Conservation (phyloP, 2,329 filamentous ascomycete genomes). For the Tolypocladium cylindrosporum region DNA sequence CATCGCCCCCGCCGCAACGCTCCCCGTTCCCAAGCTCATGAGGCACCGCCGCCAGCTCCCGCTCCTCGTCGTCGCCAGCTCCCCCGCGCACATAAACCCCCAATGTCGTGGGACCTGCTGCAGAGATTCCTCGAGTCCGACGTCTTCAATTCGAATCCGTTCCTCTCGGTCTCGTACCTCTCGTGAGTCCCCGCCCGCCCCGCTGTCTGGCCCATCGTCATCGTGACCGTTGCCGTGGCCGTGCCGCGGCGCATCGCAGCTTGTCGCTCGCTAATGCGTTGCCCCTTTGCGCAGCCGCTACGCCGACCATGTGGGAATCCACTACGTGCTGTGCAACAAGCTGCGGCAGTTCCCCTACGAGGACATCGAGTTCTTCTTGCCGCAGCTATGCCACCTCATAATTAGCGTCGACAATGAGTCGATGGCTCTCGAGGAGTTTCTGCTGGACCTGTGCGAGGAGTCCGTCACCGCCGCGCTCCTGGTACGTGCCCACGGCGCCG, state of each 20-base stretch:
- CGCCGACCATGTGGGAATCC: constrained; percentile 81
- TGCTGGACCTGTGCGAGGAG: constrained; percentile 77
- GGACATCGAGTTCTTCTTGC: constrained; percentile 88
- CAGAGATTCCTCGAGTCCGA: constrained; percentile 88
- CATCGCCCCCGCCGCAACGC: constrained; percentile 5
- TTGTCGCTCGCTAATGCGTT: constrained; percentile 9
- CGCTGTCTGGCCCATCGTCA: background rate
- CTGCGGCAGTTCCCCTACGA: constrained; percentile 82
- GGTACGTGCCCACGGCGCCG: constrained; percentile 38
- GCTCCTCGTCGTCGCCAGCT: constrained; percentile 4
- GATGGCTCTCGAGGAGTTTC: constrained; percentile 82
- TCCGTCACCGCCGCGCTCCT: constrained; percentile 75
- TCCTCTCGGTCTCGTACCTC: constrained; percentile 79
- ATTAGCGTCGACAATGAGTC: constrained; percentile 86
- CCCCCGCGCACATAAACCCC: background rate
- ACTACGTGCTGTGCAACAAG: constrained; percentile 83
- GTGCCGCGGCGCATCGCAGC: background rate
- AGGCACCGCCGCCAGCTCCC: constrained; percentile 6
- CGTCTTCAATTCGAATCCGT: constrained; percentile 86
- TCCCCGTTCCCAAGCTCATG: constrained; percentile 10
- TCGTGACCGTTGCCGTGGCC: background rate
- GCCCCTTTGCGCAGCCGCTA: constrained; percentile 53
- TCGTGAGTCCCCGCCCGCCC: constrained; percentile 49
- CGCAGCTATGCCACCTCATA: constrained; percentile 78
- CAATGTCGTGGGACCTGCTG: constrained; percentile 77